Conservation (phyloP, 2,329 filamentous ascomycete genomes). For the Celoporthe dispersa region DNA sequence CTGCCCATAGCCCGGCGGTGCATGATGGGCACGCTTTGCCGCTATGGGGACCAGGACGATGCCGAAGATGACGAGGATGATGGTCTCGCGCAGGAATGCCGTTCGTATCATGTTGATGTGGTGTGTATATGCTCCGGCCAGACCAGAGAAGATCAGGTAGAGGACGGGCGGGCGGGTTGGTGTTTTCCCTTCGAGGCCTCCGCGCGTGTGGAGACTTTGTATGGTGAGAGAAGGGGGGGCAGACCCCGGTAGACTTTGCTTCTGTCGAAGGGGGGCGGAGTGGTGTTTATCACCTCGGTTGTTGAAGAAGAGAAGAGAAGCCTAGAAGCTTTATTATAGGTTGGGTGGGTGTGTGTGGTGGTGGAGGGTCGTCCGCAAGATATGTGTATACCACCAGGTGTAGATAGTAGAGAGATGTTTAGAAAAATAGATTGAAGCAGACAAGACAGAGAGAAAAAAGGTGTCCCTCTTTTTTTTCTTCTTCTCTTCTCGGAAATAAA, state of each 20-base stretch:
- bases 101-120: conserved; percentile 19
- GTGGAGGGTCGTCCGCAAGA: not conserved
- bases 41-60: conserved; percentile 30
- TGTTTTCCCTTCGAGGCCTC: not conserved
- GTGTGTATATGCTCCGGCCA: no score
- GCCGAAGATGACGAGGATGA: conserved; percentile 28
- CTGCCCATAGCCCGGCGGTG: conserved; percentile 29
- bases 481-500: not conserved
- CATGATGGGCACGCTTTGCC: conserved; percentile 29
- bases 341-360: not conserved
- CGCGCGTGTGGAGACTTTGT: not conserved
- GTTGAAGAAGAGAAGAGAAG: not conserved
- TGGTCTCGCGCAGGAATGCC: conserved; percentile 25
- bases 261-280: not conserved
- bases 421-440: not conserved
- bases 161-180: no score
- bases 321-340: not conserved
- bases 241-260: no score
- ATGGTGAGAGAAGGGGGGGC: no score
- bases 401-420: not conserved
- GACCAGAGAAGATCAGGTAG: no score
- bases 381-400: not conserved
- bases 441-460: not conserved
- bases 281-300: not conserved
- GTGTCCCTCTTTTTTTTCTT: not conserved